A percentile compares a stretch with the other conserved stretches of the same genome.
Conservation (phyloP, 2,329 filamentous ascomycete genomes). For the Ambrosiella cleistominuta region DNA sequence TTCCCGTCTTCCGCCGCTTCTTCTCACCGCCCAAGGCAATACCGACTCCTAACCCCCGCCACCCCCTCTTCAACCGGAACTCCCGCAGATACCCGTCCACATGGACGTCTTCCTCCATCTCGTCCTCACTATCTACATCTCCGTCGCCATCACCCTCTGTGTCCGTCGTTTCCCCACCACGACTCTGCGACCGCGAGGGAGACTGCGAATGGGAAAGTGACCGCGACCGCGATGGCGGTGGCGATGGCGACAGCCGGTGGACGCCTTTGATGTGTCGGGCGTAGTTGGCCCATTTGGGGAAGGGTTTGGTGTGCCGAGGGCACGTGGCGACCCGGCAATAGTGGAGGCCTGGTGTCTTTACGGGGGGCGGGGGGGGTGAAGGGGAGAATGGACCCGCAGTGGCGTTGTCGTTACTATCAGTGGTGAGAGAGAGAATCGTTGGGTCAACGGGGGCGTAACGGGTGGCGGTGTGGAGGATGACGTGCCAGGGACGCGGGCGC, state of each 20-base stretch:
- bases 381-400: not conserved
- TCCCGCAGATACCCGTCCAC: constrained; percentile 49
- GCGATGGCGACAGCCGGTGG: constrained; percentile 18
- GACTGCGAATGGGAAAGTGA: constrained; percentile 16
- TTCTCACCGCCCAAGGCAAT: not conserved
- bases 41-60: constrained; percentile 23
- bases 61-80: constrained; percentile 31
- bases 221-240: not conserved
- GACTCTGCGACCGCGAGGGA: constrained; percentile 19
- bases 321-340: constrained; percentile 23
- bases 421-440: constrained; percentile 14
- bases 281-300: constrained; percentile 22
- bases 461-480: constrained; percentile 57
- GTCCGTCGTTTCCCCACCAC: constrained; percentile 18
- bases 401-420: not conserved
- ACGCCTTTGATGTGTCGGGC: constrained; percentile 23
- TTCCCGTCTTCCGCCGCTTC: not conserved
- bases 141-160: constrained; percentile 9
- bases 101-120: constrained; percentile 45
- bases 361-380: constrained; percentile 12
- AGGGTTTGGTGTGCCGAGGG: constrained; percentile 22
- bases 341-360: constrained; percentile 14
- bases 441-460: constrained; percentile 13
- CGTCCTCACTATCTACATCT: constrained; percentile 27
- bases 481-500: constrained; percentile 61